These are phyloP conservation scores for Chrysosphaeria jannelii DNA, from an alignment of 2,329 filamentous ascomycete species.

Conservation along the genomic window DNA sequence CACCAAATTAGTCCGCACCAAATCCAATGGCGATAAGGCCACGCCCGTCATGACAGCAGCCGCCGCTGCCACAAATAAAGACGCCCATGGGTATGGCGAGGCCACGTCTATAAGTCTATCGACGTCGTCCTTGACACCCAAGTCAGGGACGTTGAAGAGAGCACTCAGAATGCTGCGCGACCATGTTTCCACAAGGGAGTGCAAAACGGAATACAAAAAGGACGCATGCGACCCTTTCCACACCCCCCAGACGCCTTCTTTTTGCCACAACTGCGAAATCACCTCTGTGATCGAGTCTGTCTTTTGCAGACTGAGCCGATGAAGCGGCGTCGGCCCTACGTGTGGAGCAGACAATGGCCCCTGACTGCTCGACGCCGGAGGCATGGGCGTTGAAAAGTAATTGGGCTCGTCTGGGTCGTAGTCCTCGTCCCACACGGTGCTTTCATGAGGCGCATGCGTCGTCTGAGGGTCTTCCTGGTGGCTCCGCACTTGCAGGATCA, in stretches of 20 bases:
- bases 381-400: slow-evolving; percentile 37
- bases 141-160: slow-evolving; percentile 65
- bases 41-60: slow-evolving; percentile 45
- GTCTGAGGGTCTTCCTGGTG: too few species aligned
- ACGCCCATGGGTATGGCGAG: slow-evolving; percentile 55
- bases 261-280: slow-evolving; percentile 63
- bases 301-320: slow-evolving; percentile 41
- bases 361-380: slow-evolving; percentile 25
- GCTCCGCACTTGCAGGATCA: slow-evolving; percentile 47
- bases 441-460: neutral
- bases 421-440: slow-evolving; percentile 11
- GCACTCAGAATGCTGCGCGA: slow-evolving; percentile 73
- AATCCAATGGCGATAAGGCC: slow-evolving; percentile 60
- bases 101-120: slow-evolving; percentile 45
- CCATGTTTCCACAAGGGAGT: slow-evolving; percentile 76
- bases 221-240: slow-evolving; percentile 88
- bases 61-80: slow-evolving; percentile 38
- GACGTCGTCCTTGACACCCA: slow-evolving; percentile 43
- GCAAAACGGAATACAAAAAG: slow-evolving; percentile 67
- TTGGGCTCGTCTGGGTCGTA: slow-evolving; percentile 46
- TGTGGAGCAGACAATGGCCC: too few species aligned
- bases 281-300: slow-evolving; percentile 65
- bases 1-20: slow-evolving; percentile 62
- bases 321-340: slow-evolving; percentile 13
- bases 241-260: slow-evolving; percentile 67